Percentiles rank a stretch among this genome's conserved stretches.
These are phyloP conservation scores for Delonix regia DNA, from an alignment of 306 rosid species.

Conservation along the genomic window DNA sequence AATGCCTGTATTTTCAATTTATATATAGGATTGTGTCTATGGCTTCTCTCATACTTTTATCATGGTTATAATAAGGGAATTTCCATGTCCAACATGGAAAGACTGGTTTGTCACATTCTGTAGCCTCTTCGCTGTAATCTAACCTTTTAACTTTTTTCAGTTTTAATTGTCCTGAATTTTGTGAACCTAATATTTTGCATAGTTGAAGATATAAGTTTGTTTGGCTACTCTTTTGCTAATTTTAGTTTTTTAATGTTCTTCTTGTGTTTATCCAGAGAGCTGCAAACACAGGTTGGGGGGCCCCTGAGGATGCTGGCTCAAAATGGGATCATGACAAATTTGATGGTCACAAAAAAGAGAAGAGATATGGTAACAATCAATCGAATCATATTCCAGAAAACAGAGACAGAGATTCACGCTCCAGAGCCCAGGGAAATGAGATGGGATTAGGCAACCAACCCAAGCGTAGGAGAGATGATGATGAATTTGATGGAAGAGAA, in stretches of 20 bases:
- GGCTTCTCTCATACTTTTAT: not conserved
- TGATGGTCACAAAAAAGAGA: slow-evolving; percentile 58
- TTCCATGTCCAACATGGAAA: not conserved
- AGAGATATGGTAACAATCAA: slow-evolving; percentile 36
- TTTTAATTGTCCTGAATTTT: slow-evolving; percentile 14
- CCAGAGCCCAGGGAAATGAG: slow-evolving; percentile 41
- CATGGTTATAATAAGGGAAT: not conserved
- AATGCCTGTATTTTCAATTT: not conserved
- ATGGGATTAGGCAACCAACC: slow-evolving; percentile 40
- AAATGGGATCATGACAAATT: slow-evolving; percentile 76
- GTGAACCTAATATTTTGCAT: not conserved
- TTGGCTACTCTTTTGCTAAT: not conserved
- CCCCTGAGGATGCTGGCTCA: slow-evolving; percentile 47
- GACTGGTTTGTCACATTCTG: not conserved
- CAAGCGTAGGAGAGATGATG: slow-evolving; percentile 45
- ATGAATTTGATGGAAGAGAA: slow-evolving; percentile 47
- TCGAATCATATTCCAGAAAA: slow-evolving; percentile 40
- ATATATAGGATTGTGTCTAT: not conserved
- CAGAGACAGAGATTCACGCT: slow-evolving; percentile 42
- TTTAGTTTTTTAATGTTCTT: slow-evolving; percentile 31
- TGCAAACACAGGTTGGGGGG: slow-evolving; percentile 96
- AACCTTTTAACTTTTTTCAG: slow-evolving; percentile 1
- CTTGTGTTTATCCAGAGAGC: slow-evolving; percentile 68
- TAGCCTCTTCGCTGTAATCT: not conserved
- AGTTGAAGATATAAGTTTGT: slow-evolving; percentile 4